Base-by-base conservation (phyloP, 345 rosid genomes). In the Cardiospermum halicacabum region DNA sequence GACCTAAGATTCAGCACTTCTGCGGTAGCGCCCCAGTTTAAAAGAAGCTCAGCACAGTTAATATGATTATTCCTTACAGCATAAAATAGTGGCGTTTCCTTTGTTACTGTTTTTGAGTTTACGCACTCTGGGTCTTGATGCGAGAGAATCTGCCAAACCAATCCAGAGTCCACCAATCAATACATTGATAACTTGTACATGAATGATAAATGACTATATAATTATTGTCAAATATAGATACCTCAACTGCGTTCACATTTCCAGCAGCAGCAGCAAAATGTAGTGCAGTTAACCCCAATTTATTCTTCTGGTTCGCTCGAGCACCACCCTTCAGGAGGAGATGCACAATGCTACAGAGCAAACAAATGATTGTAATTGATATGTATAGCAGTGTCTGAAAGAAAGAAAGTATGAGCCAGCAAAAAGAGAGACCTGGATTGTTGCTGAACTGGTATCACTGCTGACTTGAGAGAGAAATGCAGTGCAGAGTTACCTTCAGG, bases 201-300 rank as follows among this genome's bases (percentile, higher is more conserved):
- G 15, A 18, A 40, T 11, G 12, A 11, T 40, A 40, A 11, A 42
- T 4, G 3, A 2, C 0, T 6, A 39, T 39, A 39, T 9, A 39
- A 9, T 15, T 11, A 27, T 19, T 16, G 32, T 22, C 40, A 10
- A 34, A 43, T 16, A 15, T 54, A n/a, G n/a, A 63, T 78, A 84
- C 97, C 91, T 82, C 70, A 59, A 91, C 86, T 62, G 86, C 87
- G 69, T 78, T 72, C 53, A 70, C 53, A 77, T 84, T 91, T n/a
- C 97, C 97, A 74, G 70, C 79, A 56, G 82, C 88, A 67, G 93
- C 96, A 66, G 97, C 97, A 56, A 77, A 67, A 61, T 91, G 97
- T 62, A 79, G 75, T 56, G 88, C 83, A 50, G 87, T 86, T 55
- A 76, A 69, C 51, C 90, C 97, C 85, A 86, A 57, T 77, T 80